Evolutionary conservation across 441 rosid genomes (phyloP).

Genomic region (Metrosideros polymorpha): DNA sequence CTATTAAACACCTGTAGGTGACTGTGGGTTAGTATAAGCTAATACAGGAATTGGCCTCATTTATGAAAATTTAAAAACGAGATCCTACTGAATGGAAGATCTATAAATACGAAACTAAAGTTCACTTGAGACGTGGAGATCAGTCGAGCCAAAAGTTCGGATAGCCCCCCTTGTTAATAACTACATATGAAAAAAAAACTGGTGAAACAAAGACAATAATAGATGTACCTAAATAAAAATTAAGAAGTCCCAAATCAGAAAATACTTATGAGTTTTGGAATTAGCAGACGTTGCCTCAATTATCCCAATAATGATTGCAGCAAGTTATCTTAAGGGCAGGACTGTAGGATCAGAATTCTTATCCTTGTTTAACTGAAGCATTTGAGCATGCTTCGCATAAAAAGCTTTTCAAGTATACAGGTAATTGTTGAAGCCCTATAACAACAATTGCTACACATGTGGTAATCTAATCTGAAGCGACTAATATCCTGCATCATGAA

Average conservation of each 20-base stretch:
- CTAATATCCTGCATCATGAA: background rate
- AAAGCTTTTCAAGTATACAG: background rate
- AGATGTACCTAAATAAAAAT: background rate
- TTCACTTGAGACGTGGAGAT: background rate
- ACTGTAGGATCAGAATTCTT: background rate
- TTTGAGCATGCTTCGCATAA: background rate
- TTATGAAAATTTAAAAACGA: background rate
- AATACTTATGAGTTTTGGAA: background rate
- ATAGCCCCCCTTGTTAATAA: background rate
- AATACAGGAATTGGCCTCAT: background rate
- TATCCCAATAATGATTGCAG: background rate
- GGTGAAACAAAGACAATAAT: background rate
- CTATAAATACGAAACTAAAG: background rate
- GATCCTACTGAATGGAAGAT: background rate
- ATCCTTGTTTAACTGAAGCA: background rate
- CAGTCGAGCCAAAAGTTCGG: background rate
- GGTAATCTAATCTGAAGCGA: background rate
- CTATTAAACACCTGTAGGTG: conserved; percentile 74
- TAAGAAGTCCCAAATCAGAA: background rate
- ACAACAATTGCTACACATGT: background rate
- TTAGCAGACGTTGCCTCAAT: background rate
- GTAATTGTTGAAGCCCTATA: background rate
- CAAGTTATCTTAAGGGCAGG: background rate
- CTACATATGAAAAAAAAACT: background rate
- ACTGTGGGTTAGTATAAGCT: background rate